A percentile compares a stretch with the other conserved stretches of the same genome.
Evolutionary conservation across 225 moss, liverwort and hornwort species (phyloP).

Genomic region (Takakia lepidozioides): DNA sequence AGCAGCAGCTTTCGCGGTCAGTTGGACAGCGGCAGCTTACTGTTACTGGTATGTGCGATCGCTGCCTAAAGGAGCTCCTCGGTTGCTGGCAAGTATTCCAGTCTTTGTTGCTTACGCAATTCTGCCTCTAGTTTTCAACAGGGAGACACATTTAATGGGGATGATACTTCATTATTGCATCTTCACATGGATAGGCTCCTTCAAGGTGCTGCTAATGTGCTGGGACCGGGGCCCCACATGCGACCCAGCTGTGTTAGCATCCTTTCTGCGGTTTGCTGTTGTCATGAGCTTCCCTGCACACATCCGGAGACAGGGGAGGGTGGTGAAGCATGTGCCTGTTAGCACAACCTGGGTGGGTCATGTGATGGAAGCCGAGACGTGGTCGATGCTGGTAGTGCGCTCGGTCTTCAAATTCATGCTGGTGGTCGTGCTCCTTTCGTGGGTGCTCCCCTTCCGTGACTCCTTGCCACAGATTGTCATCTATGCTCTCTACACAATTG

Average conservation of each 20-base stretch:
- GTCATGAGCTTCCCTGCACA: constrained; percentile 38
- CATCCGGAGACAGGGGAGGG: constrained; percentile 12
- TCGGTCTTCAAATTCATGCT: constrained; percentile 16
- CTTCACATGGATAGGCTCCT: constrained; percentile 37
- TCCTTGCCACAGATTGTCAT: constrained; percentile 6
- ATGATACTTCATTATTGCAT: constrained; percentile 18
- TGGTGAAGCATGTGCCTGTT: constrained; percentile 15
- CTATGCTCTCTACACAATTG: constrained; percentile 17
- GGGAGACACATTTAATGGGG: constrained; percentile 24
- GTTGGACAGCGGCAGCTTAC: constrained; percentile 22
- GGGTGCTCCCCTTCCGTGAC: constrained; percentile 3
- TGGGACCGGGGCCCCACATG: constrained; percentile 28
- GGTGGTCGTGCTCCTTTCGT: constrained; percentile 6
- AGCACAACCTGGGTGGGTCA: constrained; percentile 16
- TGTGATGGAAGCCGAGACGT: constrained; percentile 19
- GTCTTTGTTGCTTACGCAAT: constrained; percentile 10
- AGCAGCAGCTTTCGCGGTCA: constrained; percentile 13
- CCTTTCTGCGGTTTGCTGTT: constrained; percentile 33
- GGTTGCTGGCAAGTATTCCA: constrained; percentile 21
- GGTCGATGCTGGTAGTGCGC: constrained; percentile 20
- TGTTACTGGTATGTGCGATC: constrained; percentile 29
- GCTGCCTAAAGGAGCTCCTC: constrained; percentile 12
- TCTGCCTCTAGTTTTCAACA: constrained; percentile 30
- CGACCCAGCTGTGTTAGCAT: constrained; percentile 21
- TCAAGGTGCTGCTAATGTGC: constrained; percentile 39